These are phyloP conservation scores for Aspergillus kassunensis DNA, from an alignment of 495 filamentous ascomycete species.

Conservation along the genomic window DNA sequence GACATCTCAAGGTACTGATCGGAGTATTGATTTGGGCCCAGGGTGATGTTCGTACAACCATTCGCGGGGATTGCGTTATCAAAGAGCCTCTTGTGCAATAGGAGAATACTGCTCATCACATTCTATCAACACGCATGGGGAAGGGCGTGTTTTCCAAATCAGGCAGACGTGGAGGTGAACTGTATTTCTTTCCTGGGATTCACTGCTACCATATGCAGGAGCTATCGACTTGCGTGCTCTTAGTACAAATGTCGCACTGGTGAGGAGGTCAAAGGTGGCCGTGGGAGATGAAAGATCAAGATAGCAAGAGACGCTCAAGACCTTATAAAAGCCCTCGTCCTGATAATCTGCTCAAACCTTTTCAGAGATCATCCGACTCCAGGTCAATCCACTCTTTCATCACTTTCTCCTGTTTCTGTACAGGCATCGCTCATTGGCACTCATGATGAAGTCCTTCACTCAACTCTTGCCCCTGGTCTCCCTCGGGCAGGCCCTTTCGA, in stretches of 20 bases:
- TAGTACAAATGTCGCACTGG: neutral
- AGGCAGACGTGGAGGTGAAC: neutral
- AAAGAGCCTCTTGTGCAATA: neutral
- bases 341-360: constrained; percentile 26
- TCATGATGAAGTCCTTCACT: constrained; percentile 24
- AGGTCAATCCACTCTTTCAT: neutral
- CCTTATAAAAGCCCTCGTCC: neutral
- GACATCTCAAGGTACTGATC: neutral
- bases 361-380: constrained; percentile 17
- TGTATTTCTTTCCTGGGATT: neutral
- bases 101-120: constrained; percentile 1
- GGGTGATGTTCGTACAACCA: neutral
- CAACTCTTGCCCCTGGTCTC: constrained; percentile 17
- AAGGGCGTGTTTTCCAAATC: neutral
- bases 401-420: neutral
- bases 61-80: neutral
- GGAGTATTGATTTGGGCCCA: neutral
- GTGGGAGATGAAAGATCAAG: no score
- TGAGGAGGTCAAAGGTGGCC: neutral
- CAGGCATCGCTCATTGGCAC: constrained; percentile 2
- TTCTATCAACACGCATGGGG: neutral
- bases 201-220: no score
- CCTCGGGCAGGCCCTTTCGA: constrained; percentile 23
- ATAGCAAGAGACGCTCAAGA: no score
- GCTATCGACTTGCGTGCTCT: constrained; percentile 5